Percentiles rank a stretch among this genome's conserved stretches.
These are phyloP conservation scores for Isatis tinctoria DNA, from an alignment of 345 rosid genomes.

Conservation along the genomic window DNA sequence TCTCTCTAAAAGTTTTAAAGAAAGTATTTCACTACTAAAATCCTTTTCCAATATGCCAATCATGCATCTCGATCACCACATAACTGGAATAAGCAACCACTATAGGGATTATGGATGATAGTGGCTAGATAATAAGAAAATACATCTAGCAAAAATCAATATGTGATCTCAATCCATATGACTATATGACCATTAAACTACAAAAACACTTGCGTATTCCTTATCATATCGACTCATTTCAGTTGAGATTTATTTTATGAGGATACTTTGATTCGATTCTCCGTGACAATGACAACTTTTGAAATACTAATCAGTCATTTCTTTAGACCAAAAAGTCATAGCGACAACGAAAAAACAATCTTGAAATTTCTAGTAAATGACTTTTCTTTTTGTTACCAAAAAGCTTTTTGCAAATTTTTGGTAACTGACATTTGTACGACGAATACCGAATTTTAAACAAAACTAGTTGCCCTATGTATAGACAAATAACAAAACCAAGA, in stretches of 20 bases:
- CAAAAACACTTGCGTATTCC: not conserved
- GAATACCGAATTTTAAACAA: not conserved
- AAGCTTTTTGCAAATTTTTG: not conserved
- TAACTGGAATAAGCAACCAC: not conserved
- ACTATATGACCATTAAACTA: not conserved
- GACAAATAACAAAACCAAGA: not conserved
- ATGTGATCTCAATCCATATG: not conserved
- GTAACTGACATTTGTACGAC: not conserved
- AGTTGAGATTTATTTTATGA: not conserved
- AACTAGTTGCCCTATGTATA: not conserved
- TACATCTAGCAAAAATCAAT: not conserved
- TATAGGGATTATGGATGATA: not conserved
- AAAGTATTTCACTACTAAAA: not conserved
- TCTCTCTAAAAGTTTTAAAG: not conserved
- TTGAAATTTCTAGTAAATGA: not conserved
- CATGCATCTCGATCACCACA: not conserved
- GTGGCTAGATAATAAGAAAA: not conserved
- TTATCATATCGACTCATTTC: not conserved
- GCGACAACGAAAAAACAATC: not conserved
- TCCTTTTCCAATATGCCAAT: not conserved
- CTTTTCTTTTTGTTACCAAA: not conserved
- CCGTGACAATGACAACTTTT: constrained; percentile 2
- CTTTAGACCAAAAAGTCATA: constrained; percentile 10
- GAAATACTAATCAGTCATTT: not conserved
- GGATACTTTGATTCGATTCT: constrained; percentile 8